Base-by-base conservation (phyloP, 352 stramenopile genomes). In the Phytophthora fragariaefolia region DNA sequence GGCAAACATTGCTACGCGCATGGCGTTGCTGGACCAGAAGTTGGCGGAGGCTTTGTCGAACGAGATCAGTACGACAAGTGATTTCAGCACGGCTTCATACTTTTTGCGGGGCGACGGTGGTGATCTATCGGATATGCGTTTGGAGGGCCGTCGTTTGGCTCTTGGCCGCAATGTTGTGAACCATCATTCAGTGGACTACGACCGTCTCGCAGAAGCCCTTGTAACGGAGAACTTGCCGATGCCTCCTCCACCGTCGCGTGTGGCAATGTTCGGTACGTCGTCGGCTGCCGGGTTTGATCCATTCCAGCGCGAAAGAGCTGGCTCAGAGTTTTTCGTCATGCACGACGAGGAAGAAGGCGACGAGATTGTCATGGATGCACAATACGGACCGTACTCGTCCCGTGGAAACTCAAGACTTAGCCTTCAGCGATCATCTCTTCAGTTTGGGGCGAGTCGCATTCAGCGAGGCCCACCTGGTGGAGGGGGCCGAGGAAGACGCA, bases 191-290 rank as follows among this genome's bases (percentile, higher is more conserved):
- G 82, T 91, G 43, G 72, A 83, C 61, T 86, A 86, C 52, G 77
- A 86, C 47, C 75, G 69, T 10, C 63, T 86, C 6, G 69, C 69
- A 2, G 74, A 83, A 24, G 59, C 67, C 15, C 60, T 86, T 9
- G 43, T 42, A 0, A 49, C 63, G 1, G 74, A 74, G 49, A 76
- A 82, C 5, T 46, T 83, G 38, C 75, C 77, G 7, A 60, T 82
- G 69, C 77, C 77, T 1, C 77, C 77, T 7, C 77, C 82, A 8
- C 82, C 82, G 7, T 74, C 77, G 49, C 82, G 82, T 66, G 82
- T 91, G 49, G 80, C 78, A n/a, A 89, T 91, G 82, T 91, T 88
- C 38, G 82, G 82, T 57, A 83, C 74, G 6, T 85, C 77, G 3
- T 52, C 59, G 15, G 69, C 57, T 20, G 72, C 67, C 9, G 69